phyloP scores from a whole-genome alignment of 2,329 filamentous ascomycete species.

The Epichloe sibirici region DNA sequence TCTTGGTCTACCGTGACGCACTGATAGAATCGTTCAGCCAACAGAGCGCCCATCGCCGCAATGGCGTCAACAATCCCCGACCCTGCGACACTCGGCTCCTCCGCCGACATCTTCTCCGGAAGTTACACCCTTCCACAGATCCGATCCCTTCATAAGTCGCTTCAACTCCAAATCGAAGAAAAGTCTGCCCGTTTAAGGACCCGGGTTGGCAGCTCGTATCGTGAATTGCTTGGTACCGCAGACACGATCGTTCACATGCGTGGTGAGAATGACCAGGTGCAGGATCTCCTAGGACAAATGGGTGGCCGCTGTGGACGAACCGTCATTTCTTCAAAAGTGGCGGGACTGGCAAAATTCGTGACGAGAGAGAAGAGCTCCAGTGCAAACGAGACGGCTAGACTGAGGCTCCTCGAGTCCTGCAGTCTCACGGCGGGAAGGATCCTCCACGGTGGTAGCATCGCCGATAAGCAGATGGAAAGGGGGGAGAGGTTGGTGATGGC shows the following conservation, averaged over 20 bases:
- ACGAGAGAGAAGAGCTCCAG: slow-evolving; percentile 15
- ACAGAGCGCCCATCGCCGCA: slow-evolving; percentile 8
- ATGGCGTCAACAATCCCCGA: slow-evolving; percentile 31
- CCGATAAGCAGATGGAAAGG: slow-evolving; percentile 19
- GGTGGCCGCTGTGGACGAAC: slow-evolving; percentile 65
- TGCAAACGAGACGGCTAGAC: slow-evolving; percentile 26
- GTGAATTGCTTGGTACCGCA: slow-evolving; percentile 80
- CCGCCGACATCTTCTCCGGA: slow-evolving; percentile 41
- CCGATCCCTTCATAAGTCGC: slow-evolving; percentile 46
- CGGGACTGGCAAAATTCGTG: slow-evolving; percentile 39
- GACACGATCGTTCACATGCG: slow-evolving; percentile 92
- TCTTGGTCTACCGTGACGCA: not conserved
- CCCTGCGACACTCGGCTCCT: slow-evolving; percentile 34
- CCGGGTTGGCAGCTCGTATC: slow-evolving; percentile 60
- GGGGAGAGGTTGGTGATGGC: slow-evolving; percentile 43
- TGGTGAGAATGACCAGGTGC: slow-evolving; percentile 59
- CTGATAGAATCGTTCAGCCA: slow-evolving; percentile 5
- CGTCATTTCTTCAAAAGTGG: slow-evolving; percentile 53
- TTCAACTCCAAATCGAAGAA: slow-evolving; percentile 49
- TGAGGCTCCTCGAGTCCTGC: slow-evolving; percentile 40
- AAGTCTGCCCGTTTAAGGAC: slow-evolving; percentile 49
- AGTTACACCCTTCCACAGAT: slow-evolving; percentile 50
- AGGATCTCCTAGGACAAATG: slow-evolving; percentile 58
- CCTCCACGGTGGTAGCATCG: slow-evolving; percentile 27
- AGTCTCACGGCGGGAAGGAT: slow-evolving; percentile 36